Conservation (phyloP, 306 rosid species). For the Hylodesmum podocarpum region DNA sequence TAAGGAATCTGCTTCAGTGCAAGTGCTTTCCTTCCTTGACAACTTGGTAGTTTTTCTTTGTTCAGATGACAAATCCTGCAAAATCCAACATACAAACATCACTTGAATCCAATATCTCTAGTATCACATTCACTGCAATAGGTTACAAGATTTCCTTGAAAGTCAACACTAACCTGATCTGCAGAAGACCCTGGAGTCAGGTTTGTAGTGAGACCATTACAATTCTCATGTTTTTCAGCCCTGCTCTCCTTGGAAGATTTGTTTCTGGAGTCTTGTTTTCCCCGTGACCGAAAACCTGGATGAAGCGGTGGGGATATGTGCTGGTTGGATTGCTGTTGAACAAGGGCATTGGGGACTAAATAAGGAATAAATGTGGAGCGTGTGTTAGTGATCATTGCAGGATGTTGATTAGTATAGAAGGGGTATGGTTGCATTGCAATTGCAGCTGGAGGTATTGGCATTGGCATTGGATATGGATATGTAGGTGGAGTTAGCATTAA, state of each 20-base stretch:
- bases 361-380: slow-evolving; percentile 75
- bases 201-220: slow-evolving; percentile 63
- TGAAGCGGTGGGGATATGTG: slow-evolving; percentile 48
- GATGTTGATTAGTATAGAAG: slow-evolving; percentile 68
- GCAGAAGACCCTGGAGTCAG: slow-evolving; percentile 73
- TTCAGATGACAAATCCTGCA: slow-evolving; percentile 61
- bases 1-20: slow-evolving; percentile 58
- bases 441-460: slow-evolving; percentile 71
- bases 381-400: slow-evolving; percentile 63
- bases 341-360: slow-evolving; percentile 56
- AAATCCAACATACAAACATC: slow-evolving; percentile 8
- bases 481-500: slow-evolving; percentile 74
- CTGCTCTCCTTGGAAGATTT: slow-evolving; percentile 59
- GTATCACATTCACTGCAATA: neutral
- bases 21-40: slow-evolving; percentile 43
- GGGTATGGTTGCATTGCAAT: slow-evolving; percentile 80
- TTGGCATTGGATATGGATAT: slow-evolving; percentile 75
- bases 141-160: neutral
- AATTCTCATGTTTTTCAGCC: slow-evolving; percentile 48
- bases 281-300: slow-evolving; percentile 51
- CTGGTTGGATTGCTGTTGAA: slow-evolving; percentile 67
- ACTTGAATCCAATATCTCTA: slow-evolving; percentile 1
- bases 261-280: slow-evolving; percentile 54
- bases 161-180: slow-evolving; percentile 61
- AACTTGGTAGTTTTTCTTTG: slow-evolving; percentile 46